Percentiles rank a stretch among this genome's conserved stretches.
These are phyloP conservation scores for Cutaneotrichosporon spelunceum DNA, from an alignment of 1,284 basidiomycete species.

Conservation along the genomic window DNA sequence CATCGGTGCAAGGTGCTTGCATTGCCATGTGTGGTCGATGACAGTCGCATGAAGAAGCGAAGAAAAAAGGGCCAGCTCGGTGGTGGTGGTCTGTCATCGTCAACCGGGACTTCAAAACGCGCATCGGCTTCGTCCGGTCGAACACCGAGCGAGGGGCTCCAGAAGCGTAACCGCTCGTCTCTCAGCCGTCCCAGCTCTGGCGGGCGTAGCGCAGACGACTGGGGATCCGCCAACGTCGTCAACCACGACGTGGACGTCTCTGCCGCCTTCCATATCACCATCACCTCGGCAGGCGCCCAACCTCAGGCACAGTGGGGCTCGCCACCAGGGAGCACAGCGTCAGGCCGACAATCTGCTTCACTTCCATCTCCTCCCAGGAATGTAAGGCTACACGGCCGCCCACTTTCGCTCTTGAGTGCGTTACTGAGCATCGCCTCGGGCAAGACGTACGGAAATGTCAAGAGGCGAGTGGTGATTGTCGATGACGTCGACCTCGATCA, in stretches of 20 bases:
- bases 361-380: conserved; percentile 12
- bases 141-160: conserved; percentile 4
- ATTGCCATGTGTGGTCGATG: conserved; percentile 46
- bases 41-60: conserved; percentile 31
- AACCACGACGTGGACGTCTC: conserved; percentile 36
- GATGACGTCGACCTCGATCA: conserved; percentile 34
- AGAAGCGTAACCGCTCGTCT: background rate
- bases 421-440: conserved; percentile 42
- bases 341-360: background rate
- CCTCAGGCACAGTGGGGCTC: background rate
- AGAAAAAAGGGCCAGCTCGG: background rate
- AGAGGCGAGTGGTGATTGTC: conserved; percentile 18
- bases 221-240: conserved; percentile 14
- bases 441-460: conserved; percentile 21
- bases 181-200: background rate
- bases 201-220: background rate
- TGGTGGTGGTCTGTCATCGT: background rate
- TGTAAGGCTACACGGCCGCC: conserved; percentile 41
- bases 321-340: background rate
- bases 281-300: background rate
- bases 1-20: conserved; percentile 44
- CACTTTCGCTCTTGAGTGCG: conserved; percentile 36
- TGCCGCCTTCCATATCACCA: conserved; percentile 8
- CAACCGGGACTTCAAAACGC: background rate
- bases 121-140: background rate